Evolutionary conservation across 2,329 filamentous ascomycete species (phyloP), one percentile per base, ranked within the genome.

Genomic region (Epichloe elymi): DNA sequence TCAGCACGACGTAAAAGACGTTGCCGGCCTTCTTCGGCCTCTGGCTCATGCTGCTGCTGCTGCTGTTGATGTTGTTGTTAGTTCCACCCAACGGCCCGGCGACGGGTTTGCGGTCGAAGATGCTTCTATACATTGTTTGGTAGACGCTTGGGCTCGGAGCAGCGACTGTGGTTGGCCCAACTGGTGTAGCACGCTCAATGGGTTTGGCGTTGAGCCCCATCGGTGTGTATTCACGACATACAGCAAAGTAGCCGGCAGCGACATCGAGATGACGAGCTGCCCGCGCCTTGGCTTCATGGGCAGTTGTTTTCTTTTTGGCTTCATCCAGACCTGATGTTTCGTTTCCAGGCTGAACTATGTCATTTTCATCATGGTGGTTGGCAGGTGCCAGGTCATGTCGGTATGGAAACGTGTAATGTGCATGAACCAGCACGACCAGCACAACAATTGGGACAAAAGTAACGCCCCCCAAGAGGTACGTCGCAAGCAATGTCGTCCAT

Each of bases 121-220:
- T 85, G 65, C 86, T 95, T 64, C 89, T 77, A 69, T 98, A 98
- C 88, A 98, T 96, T 65, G 86, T 86, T 75, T 97, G 93, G 67
- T 97, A 97, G 38, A 98, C 91, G 65, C 91, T 96, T 51, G 86
- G 89, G 62, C 88, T 95, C 51, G 89, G 85, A 41, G 85, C 74
- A 36, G 84, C 80, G 43, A 93, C 82, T 15, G 86, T 84, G 49
- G 78, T 69, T 51, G 85, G 82, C 17, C 88, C 88, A 12, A 87
- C 79, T 5, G 89, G 88, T 0, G 87, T 91, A 35, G 83, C 80
- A 54, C 88, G 80, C 69, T 95, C 90, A 53, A 91, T 89, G 5
- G 90, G 89, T 69, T 91, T 95, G 54, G 88, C 88, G 71, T 94
- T 94, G 66, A 95, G 84, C 41, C 89, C 90, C 63, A 89, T 88